Base-by-base conservation (phyloP, 2,329 filamentous ascomycete species). In the Colletotrichum abscissum region DNA sequence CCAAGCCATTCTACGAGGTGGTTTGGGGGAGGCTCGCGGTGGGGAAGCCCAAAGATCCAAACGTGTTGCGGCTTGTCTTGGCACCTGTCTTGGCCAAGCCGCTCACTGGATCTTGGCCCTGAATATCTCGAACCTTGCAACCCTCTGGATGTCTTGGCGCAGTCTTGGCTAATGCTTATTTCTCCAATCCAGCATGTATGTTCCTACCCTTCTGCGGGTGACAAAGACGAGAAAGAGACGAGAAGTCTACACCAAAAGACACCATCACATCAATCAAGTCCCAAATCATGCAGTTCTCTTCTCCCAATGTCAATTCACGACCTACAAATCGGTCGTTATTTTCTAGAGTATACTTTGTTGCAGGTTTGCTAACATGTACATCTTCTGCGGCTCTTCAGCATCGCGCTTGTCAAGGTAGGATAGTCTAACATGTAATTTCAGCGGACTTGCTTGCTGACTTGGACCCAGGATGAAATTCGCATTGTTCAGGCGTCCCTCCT, bases 401-500 rank as follows among this genome's bases (percentile, higher is more conserved):
- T 95, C 82, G 93, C 93, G 57, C 85, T 95, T 33, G 90, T 92
- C 77, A 94, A 95, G 84, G 89, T 90, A 78, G 60, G 82, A 74
- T 35, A 54, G 16, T 8, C 14, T 12, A 8, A n/a, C n/a, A 60
- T 8, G 9, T 7, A 30, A 56, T 14, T 26, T 56, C 63, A 12
- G 28, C 58, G 55, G 8, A 12, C 7, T 11, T 30, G 14, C 3
- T 14, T 24, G 14, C 12, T 69, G 19, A 71, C 38, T 73, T 66
- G 46, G 28, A 14, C 3, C 59, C 73, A 91, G 88, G 87, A 94
- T 82, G 91, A 98, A 85, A 97, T 98, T 74, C 92, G 94, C 73
- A 96, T 98, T 77, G 95, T 98, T 28, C 95, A 98, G 83, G 95
- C 95, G 16, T 97, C 95, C 0, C 86, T 98, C 63, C 88, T 98